Percentiles rank a stretch among this genome's conserved stretches.
phyloP scores from a whole-genome alignment of 345 rosid species.

The Syzygium oleosum region DNA sequence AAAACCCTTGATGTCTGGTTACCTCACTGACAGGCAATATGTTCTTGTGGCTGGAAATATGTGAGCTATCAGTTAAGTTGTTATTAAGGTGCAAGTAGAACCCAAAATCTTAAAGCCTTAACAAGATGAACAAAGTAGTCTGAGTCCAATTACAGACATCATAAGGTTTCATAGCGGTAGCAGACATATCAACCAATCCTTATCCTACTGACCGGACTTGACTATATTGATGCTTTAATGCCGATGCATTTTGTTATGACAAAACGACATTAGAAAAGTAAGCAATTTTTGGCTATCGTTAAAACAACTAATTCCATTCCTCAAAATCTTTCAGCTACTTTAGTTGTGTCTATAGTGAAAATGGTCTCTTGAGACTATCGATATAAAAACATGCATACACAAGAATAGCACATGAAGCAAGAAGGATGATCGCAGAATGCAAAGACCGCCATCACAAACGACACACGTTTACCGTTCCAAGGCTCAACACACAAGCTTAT shows the following conservation, averaged over 20 bases:
- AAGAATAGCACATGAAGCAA: not conserved
- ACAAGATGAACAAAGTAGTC: not conserved
- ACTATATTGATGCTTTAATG: not conserved
- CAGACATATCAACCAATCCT: not conserved
- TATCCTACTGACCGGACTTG: not conserved
- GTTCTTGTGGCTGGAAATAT: not conserved
- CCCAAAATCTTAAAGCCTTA: not conserved
- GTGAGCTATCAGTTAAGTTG: not conserved
- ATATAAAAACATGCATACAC: not conserved
- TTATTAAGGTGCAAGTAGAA: not conserved
- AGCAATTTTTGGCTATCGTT: not conserved
- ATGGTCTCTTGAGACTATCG: not conserved
- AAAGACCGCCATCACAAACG: not conserved
- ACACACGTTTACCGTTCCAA: not conserved
- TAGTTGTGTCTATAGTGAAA: not conserved
- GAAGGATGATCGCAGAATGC: not conserved
- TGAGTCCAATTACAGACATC: not conserved
- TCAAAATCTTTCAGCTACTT: not conserved
- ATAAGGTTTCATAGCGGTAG: not conserved
- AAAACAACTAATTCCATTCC: not conserved
- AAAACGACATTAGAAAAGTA: not conserved
- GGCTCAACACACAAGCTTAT: not conserved
- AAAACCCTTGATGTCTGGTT: not conserved
- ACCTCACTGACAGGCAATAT: not conserved
- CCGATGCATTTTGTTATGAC: not conserved